Base-by-base conservation (phyloP, 2,329 filamentous ascomycete species). In the Aspergillus fischeri region DNA sequence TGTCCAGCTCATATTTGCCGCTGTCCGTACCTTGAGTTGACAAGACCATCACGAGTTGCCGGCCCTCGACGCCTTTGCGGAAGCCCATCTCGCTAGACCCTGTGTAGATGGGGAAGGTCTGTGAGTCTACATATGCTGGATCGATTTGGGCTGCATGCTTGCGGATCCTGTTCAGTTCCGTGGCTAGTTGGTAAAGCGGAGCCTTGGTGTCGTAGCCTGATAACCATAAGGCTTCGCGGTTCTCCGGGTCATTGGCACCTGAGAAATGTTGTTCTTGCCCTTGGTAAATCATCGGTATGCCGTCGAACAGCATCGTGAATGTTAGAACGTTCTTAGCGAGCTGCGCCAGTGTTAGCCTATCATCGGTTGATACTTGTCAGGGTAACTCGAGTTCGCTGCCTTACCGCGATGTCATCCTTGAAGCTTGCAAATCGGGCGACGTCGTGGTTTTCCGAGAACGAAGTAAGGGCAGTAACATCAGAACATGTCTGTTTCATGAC, bases 221-320 rank as follows among this genome's bases (percentile, higher is more conserved):
- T 27, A 77, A 71, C 83, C 83, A 86, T 49, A 84, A 71, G 25
- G 83, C 79, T 66, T 85, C 82, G 44, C 83, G 81, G 52, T 76
- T 78, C 0, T 78, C 72, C 8, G 82, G 82, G 49, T 68, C 70
- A 50, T 69, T 75, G 17, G 76, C 77, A 24, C 80, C 80, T 1
- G 75, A 68, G 67, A 80, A 85, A 58, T 81, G 83, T 65, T 88
- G 86, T 70, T 88, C 86, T 59, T 86, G 83, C 28, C 86, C 86
- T 62, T 86, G 81, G 70, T 88, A 89, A 35, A 88, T 77, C 55
- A 87, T 83, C 1, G 85, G 85, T 42, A 88, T 83, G 21, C 86
- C 86, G 54, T 86, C 71, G 32, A 69, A 66, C 20, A 88, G 78
- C 29, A 88, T 79, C n/a, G 81, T 82, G 64, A 83, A 87, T 0